Evolutionary conservation across 352 stramenopile species (phyloP), one percentile per base, ranked within the genome.

Genomic region (Globisporangium megalacanthum): DNA sequence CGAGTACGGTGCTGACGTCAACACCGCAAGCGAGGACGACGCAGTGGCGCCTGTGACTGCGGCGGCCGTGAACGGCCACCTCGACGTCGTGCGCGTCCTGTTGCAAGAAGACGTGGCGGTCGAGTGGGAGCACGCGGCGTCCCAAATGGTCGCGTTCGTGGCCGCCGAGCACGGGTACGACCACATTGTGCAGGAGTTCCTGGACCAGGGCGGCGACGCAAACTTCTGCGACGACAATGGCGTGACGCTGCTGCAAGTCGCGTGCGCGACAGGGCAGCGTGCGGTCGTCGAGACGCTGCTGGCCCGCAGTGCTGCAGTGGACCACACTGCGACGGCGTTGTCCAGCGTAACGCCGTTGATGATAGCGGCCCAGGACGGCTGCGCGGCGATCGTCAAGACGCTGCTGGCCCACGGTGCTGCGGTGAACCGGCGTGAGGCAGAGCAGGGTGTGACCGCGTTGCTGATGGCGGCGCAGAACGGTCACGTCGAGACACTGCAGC

Each of bases 221-320:
- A 44, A 53, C 17, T 25, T 46, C 19, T 33, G 47, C 17, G 33
- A 44, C 29, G 37, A 60, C 35, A 60, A 20, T 25, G 54, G 39
- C 36, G 54, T 41, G 54, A 60, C 41, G 36, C 45, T 60, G 33
- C 54, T 60, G 6, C 54, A 60, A 29, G 22, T 41, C 14, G 54
- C 54, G 14, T 50, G 42, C 33, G 52, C 44, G 8, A 53, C 33
- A 9, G 44, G 45, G 3, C 54, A 52, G 46, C 29, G 20, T 9
- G 33, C 15, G n/a, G 36, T 44, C 19, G 45, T 46, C 22, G 20
- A 19, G 14, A 7, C 37, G 3, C 11, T 60, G 42, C 54, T 60
- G 7, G 31, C 20, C 14, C 54, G 54, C 45, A 45, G 54, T 13
- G 54, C 44, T 14, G 31, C 33, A 4, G 54, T 53, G 19, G 54